phyloP scores from a whole-genome alignment of 169 alveolate genomes.

The Condylostoma magnum region DNA sequence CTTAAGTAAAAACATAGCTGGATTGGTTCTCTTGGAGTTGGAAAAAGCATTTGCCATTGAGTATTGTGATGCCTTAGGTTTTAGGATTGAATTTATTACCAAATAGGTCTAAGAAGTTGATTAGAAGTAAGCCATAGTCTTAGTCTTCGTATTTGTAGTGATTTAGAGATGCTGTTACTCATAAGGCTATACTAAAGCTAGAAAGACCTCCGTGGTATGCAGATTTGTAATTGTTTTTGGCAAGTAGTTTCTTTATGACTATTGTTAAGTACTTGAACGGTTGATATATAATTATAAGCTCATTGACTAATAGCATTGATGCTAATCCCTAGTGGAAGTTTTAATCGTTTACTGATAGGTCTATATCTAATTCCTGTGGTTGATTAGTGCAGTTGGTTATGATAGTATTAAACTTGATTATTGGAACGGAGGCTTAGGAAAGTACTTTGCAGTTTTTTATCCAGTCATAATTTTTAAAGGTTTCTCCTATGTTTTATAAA shows the following conservation, averaged over 20 bases:
- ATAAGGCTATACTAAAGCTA: constrained; percentile 1
- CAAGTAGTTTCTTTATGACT: neutral
- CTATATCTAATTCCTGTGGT: neutral
- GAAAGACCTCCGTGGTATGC: constrained; percentile 26
- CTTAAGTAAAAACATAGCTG: constrained; percentile 15
- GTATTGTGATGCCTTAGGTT: neutral
- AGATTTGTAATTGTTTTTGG: neutral
- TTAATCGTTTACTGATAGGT: constrained; percentile 19
- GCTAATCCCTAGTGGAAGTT: constrained; percentile 4
- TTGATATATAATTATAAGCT: neutral
- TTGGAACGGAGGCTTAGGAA: constrained; percentile 13
- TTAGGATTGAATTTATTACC: constrained; percentile 18
- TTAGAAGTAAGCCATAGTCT: neutral
- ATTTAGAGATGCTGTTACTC: constrained; percentile 16
- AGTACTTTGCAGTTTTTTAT: neutral
- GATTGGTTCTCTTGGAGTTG: neutral
- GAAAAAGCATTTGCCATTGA: constrained; percentile 8
- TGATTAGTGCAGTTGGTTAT: no score
- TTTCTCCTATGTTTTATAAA: neutral
- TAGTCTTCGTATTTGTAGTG: neutral
- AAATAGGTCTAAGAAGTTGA: constrained; percentile 1
- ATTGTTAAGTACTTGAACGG: neutral
- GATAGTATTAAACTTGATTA: constrained; percentile 11
- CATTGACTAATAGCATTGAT: neutral
- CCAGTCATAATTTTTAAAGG: neutral